A percentile compares a stretch with the other conserved stretches of the same genome.
Conservation (phyloP, 176 grass and related monocot genomes). For the Alopecurus myosuroides region DNA sequence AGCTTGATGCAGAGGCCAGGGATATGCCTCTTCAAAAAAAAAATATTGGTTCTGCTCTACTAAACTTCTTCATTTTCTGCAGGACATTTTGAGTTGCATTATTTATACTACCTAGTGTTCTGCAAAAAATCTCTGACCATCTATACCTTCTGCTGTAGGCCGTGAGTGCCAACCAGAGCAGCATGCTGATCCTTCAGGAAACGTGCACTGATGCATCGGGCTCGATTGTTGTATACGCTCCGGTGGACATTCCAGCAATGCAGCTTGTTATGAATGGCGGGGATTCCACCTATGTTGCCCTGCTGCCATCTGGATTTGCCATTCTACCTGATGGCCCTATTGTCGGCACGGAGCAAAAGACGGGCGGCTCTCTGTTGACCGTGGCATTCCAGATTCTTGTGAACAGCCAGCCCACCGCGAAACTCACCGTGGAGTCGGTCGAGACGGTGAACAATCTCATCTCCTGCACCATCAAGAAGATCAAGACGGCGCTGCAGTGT, state of each 20-base stretch:
- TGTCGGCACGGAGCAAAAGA: conserved; percentile 6
- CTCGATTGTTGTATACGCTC: conserved; percentile 95
- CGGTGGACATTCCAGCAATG: conserved; percentile 94
- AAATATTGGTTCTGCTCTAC: not conserved
- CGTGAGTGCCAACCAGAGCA: conserved; percentile 77
- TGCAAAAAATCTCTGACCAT: not conserved
- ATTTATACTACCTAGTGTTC: not conserved
- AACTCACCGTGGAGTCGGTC: conserved; percentile 83
- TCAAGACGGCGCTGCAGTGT: conserved; percentile 63
- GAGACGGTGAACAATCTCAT: conserved; percentile 92
- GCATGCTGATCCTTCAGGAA: conserved; percentile 98
- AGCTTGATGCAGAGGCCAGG: too few species aligned
- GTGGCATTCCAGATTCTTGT: conserved; percentile 98
- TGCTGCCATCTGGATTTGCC: conserved; percentile 91
- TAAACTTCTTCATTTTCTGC: not conserved
- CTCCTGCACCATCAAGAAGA: conserved; percentile 97
- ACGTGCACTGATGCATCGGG: conserved; percentile 89
- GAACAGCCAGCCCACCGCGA: conserved; percentile 94
- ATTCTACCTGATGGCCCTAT: conserved; percentile 68
- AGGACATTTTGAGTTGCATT: not conserved
- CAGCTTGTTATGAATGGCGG: conserved; percentile 96
- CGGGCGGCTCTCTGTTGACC: conserved; percentile 62
- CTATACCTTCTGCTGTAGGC: conserved; percentile 43
- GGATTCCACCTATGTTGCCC: conserved; percentile 83
- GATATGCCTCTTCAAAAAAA: too few species aligned